Evolutionary conservation across 2,329 filamentous ascomycete species (phyloP).

Genomic region (Ceratocystiopsis sp.): DNA sequence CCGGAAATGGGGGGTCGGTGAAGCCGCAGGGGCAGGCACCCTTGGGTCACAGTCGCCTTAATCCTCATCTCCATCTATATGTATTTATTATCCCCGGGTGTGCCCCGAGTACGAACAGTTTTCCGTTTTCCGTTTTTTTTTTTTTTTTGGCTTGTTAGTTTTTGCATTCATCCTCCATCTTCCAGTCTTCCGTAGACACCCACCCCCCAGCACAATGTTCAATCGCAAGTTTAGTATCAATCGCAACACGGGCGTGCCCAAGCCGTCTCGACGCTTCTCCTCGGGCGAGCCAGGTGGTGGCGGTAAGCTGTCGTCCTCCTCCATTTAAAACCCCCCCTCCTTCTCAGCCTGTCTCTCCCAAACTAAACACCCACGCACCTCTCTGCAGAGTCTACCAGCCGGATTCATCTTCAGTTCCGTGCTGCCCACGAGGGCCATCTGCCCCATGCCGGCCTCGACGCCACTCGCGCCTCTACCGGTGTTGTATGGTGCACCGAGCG

Average conservation of each 20-base stretch:
- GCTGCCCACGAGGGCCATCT: constrained; percentile 80
- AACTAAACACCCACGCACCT: no score
- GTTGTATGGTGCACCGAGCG: constrained; percentile 88
- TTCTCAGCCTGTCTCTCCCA: not conserved
- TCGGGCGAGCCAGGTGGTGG: constrained; percentile 37
- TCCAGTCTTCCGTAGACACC: no score
- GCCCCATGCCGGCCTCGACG: constrained; percentile 79
- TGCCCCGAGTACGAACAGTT: no score
- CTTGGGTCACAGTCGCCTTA: no score
- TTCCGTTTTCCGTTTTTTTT: no score
- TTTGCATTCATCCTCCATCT: no score
- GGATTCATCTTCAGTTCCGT: constrained; percentile 78
- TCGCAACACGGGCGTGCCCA: constrained; percentile 44
- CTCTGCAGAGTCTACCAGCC: constrained; percentile 55
- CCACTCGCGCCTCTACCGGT: constrained; percentile 74
- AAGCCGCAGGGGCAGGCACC: no score
- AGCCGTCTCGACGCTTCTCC: constrained; percentile 39
- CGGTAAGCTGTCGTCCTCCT: constrained; percentile 24
- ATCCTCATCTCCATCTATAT: no score
- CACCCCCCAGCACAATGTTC: constrained; percentile 23
- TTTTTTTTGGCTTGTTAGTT: no score
- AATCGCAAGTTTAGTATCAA: constrained; percentile 52
- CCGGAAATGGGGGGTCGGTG: no score
- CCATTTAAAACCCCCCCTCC: not conserved
- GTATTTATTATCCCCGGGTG: no score